Evolutionary conservation across 306 rosid genomes (phyloP), one percentile per base, ranked within the genome.

Genomic region (Hippophae rhamnoides): DNA sequence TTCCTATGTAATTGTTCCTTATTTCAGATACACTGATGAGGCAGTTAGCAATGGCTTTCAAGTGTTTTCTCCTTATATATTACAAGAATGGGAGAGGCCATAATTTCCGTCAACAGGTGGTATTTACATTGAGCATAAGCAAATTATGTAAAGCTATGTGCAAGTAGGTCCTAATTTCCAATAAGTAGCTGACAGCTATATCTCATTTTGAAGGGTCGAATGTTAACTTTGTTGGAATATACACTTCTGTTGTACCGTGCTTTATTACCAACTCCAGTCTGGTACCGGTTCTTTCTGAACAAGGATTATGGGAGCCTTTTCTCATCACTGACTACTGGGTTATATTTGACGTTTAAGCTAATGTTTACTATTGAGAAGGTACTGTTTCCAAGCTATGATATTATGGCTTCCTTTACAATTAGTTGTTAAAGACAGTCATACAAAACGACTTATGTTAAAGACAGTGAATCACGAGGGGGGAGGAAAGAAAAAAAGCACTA

Each of bases 251-350:
- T 92, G 64, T 92, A 87, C 74, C 96, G 93, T 62, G 83, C 84
- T 31, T 70, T 87, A 60, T 66, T 92, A 76, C 96, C 98, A 52
- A 68, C 88, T 53, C 95, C 98, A 14, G 89, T 92, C 62, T 92
- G 96, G 96, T 87, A 87, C 63, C 79, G 86, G 7, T 87, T 87
- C 79, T 87, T 85, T 78, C 76, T 87, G 70, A 83, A 92, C 84
- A 87, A 77, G 68, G 89, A 83, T 18, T 74, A 81, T 67, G 96
- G 95, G 61, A 80, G 93, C 77, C 80, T 92, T 78, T 92, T 92
- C 76, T 92, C 98, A 23, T 83, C 96, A 43, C 76, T 87, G 69
- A 80, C 78, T 48, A 90, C 98, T 3, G 96, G 96, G 61, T 76
- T 90, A 75, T 90, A 90, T 82, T 58, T 90, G 72, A 90, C 95